A percentile compares a stretch with the other conserved stretches of the same genome.
These are phyloP conservation scores for Mucor irregularis DNA, from an alignment of 371 early-diverging fungal species.

Conservation along the genomic window DNA sequence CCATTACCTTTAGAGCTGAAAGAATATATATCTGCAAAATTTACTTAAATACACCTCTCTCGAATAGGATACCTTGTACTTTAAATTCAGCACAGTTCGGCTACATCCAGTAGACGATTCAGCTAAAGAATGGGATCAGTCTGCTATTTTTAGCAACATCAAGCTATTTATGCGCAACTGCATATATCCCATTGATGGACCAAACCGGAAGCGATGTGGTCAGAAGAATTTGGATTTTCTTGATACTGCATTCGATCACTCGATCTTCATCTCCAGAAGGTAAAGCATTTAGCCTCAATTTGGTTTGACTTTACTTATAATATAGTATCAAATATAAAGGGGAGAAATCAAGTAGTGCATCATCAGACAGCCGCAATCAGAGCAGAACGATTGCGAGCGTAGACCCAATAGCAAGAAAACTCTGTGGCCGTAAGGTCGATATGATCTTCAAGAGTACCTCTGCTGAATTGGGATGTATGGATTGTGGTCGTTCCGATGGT, in stretches of 20 bases:
- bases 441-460: neutral
- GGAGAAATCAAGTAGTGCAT: conserved; percentile 1
- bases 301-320: neutral
- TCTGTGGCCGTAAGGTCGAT: neutral
- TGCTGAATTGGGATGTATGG: conserved; percentile 4
- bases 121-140: too few species aligned
- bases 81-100: too few species aligned
- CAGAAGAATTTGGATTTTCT: neutral
- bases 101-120: too few species aligned
- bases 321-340: neutral
- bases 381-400: neutral
- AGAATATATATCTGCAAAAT: too few species aligned
- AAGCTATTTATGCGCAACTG: too few species aligned
- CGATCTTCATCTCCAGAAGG: neutral
- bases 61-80: too few species aligned
- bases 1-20: too few species aligned
- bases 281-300: neutral
- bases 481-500: neutral
- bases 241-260: conserved; percentile 5
- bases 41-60: too few species aligned
- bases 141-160: too few species aligned
- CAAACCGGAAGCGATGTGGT: neutral
- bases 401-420: neutral
- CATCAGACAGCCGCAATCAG: neutral
- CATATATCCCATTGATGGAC: too few species aligned